Evolutionary conservation across 1,284 basidiomycete genomes (phyloP), one percentile per base, ranked within the genome.

Genomic region (Malassezia slooffiae): DNA sequence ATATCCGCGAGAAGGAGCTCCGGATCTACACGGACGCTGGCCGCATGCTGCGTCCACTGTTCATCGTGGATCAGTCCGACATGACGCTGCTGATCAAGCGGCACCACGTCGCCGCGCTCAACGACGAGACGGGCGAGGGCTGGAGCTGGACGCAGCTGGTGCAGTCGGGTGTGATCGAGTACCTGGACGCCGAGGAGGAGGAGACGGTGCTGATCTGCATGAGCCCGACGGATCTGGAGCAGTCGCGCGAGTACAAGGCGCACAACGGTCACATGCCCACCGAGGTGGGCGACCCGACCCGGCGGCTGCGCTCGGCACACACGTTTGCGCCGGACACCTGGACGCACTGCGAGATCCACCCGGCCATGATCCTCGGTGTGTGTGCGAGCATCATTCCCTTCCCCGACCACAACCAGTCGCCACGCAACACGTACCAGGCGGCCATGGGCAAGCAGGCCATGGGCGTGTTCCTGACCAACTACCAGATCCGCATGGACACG

Each of bases 361-460:
- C 91, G 1, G 87, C 85, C 62, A 97, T 96, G 93, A 96, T 97
- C 56, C 76, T 97, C 38, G 91, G 91, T 55, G 89, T 97, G 47
- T 96, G 91, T 70, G 91, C 91, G 5, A 88, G 85, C 72, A 97
- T 97, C 70, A 91, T 99, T 71, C 91, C 91, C 4, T 97, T 97
- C 82, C 91, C 91, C 13, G 91, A 99, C 72, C 93, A 97, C 72
- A 99, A 99, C 67, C 91, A 96, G 83, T 93, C 88, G 43, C 91
- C 91, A 53, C 88, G 91, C 79, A 99, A 99, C 68, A 96, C 91
- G 4, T 97, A 97, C 33, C 53, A 55, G 37, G 41, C 88, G 36
- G 93, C 91, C 43, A 97, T 97, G 91, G 91, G 91, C 67, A 97
- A 97, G 74, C 91, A 97, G 78, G 91, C 91, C 4, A 96, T 96